phyloP scores from a whole-genome alignment of 2,329 filamentous ascomycete species.

The Hymenoscyphus salicellus region DNA sequence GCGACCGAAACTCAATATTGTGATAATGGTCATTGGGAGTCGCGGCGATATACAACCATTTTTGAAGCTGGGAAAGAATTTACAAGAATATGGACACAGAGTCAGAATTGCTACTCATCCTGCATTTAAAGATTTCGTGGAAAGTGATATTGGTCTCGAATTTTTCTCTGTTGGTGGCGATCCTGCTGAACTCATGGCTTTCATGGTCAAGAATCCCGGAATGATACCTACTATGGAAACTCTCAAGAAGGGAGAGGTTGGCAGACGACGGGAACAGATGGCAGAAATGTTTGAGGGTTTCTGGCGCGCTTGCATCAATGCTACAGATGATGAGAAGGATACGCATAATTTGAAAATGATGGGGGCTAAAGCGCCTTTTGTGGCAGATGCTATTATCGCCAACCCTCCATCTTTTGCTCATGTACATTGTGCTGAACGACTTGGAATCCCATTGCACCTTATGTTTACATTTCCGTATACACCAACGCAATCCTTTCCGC shows the following conservation, averaged over 20 bases:
- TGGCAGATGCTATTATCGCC: constrained; percentile 79
- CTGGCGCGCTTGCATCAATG: constrained; percentile 74
- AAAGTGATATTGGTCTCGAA: constrained; percentile 69
- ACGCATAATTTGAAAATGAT: constrained; percentile 61
- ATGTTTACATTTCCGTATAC: constrained; percentile 90
- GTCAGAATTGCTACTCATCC: constrained; percentile 78
- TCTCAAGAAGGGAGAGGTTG: constrained; percentile 70
- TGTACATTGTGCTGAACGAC: constrained; percentile 73
- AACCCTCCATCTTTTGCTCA: constrained; percentile 79
- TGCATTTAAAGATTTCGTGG: constrained; percentile 71
- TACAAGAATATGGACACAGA: constrained; percentile 71
- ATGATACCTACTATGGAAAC: constrained; percentile 72
- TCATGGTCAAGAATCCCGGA: constrained; percentile 79
- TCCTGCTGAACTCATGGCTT: constrained; percentile 78
- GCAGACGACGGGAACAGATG: constrained; percentile 65
- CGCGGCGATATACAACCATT: constrained; percentile 81
- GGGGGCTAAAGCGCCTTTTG: constrained; percentile 57
- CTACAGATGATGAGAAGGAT: constrained; percentile 66
- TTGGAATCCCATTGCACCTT: constrained; percentile 74
- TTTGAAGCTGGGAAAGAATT: constrained; percentile 67
- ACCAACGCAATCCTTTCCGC: constrained; percentile 66
- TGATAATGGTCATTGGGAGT: constrained; percentile 80
- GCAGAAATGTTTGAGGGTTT: constrained; percentile 80
- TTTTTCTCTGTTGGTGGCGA: constrained; percentile 80
- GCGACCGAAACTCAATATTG: constrained; percentile 59